Evolutionary conservation across 495 filamentous ascomycete genomes (phyloP).

Genomic region (Hypoxylon lienhwacheense): DNA sequence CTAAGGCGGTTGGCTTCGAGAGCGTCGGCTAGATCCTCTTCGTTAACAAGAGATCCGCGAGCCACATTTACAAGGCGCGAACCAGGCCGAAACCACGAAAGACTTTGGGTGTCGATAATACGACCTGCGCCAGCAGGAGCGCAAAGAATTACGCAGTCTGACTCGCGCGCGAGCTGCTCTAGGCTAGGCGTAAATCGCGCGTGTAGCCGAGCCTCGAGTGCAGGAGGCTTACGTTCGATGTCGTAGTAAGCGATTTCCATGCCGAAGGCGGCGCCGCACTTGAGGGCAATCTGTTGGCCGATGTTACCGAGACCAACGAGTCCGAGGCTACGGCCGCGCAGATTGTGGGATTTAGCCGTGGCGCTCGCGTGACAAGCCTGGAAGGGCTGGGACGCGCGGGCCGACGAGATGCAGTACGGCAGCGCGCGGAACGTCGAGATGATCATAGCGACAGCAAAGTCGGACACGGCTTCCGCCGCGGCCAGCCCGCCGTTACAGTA

Average conservation of each 20-base stretch:
- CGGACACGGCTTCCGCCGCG: conserved; percentile 68
- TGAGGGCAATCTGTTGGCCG: conserved; percentile 65
- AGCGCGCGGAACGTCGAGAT: conserved; percentile 67
- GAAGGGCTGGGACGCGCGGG: conserved; percentile 45
- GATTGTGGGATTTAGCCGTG: conserved; percentile 60
- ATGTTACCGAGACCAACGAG: conserved; percentile 72
- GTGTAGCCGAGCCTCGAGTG: conserved; percentile 46
- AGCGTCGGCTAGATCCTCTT: conserved; percentile 66
- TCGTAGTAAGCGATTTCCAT: conserved; percentile 74
- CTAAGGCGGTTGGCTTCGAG: conserved; percentile 57
- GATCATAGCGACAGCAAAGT: conserved; percentile 65
- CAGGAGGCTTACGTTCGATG: conserved; percentile 56
- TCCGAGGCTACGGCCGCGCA: conserved; percentile 56
- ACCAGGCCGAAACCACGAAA: conserved; percentile 59
- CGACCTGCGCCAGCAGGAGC: conserved; percentile 62
- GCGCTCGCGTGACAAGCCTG: conserved; percentile 59
- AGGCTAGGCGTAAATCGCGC: conserved; percentile 57
- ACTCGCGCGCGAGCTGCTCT: conserved; percentile 53
- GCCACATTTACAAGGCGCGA: conserved; percentile 71
- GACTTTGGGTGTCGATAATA: conserved; percentile 54
- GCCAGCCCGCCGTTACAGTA: conserved; percentile 73
- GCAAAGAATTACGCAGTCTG: conserved; percentile 70
- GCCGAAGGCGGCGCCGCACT: conserved; percentile 56
- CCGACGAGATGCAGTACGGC: conserved; percentile 58
- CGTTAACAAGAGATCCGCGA: conserved; percentile 69